Percentiles rank a stretch among this genome's conserved stretches.
These are phyloP conservation scores for Colletotrichum scovillei DNA, from an alignment of 2,329 filamentous ascomycete species.

Conservation along the genomic window DNA sequence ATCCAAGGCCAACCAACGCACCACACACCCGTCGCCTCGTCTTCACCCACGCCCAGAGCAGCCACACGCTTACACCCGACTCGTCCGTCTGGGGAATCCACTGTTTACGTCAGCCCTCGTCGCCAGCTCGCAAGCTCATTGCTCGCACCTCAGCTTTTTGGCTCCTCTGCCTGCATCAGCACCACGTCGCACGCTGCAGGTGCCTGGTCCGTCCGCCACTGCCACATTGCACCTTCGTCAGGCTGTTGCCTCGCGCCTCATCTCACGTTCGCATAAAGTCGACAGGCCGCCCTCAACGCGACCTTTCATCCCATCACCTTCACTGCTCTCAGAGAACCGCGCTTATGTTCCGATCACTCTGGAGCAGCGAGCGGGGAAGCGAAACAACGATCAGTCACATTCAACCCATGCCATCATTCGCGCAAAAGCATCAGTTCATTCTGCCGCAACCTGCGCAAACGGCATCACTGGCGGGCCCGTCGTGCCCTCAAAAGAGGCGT, in stretches of 20 bases:
- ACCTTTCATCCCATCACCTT: slow-evolving; percentile 40
- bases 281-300: not conserved
- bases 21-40: slow-evolving; percentile 12
- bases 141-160: slow-evolving; percentile 11
- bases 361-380: slow-evolving; percentile 69
- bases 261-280: slow-evolving; percentile 22
- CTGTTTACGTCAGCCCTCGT: slow-evolving; percentile 37
- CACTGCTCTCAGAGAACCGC: slow-evolving; percentile 46
- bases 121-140: slow-evolving; percentile 1
- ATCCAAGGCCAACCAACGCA: slow-evolving; percentile 23
- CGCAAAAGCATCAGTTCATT: slow-evolving; percentile 47
- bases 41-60: slow-evolving; percentile 18
- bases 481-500: slow-evolving; percentile 53
- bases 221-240: slow-evolving; percentile 13
- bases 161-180: slow-evolving; percentile 5
- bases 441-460: slow-evolving; percentile 40
- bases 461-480: slow-evolving; percentile 37
- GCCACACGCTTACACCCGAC: slow-evolving; percentile 26
- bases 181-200: slow-evolving; percentile 17
- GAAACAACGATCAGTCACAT: slow-evolving; percentile 60
- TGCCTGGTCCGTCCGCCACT: slow-evolving; percentile 29
- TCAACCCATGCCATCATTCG: slow-evolving; percentile 52
- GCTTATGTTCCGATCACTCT: slow-evolving; percentile 71
- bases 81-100: slow-evolving; percentile 22
- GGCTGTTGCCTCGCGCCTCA: slow-evolving; percentile 31